Evolutionary conservation across 208 protist genomes (phyloP).

Genomic region (Leishmania turanica): DNA sequence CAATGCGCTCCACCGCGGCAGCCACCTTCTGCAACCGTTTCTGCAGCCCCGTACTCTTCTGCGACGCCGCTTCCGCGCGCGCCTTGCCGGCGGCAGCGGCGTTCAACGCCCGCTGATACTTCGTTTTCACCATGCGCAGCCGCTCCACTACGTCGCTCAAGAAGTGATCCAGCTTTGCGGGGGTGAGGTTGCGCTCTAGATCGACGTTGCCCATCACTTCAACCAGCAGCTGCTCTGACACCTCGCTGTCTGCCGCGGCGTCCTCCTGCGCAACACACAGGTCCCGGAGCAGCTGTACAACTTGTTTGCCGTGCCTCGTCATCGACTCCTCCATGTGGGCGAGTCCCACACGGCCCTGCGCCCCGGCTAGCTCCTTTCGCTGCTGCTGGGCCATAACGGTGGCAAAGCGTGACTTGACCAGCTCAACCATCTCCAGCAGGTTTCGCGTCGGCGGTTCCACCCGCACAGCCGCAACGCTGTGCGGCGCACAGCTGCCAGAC

Average conservation of each 20-base stretch:
- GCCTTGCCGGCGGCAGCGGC: slow-evolving; percentile 37
- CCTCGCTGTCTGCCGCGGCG: neutral
- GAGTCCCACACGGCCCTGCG: slow-evolving; percentile 44
- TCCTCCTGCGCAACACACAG: slow-evolving; percentile 30
- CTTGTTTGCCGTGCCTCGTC: slow-evolving; percentile 34
- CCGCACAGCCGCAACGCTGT: slow-evolving; percentile 21
- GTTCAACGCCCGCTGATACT: slow-evolving; percentile 43
- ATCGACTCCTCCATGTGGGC: slow-evolving; percentile 52
- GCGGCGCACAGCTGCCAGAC: slow-evolving; percentile 8
- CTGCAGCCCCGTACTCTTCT: slow-evolving; percentile 32
- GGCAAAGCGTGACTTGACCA: slow-evolving; percentile 57
- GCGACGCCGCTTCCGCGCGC: slow-evolving; percentile 49
- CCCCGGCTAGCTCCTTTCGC: slow-evolving; percentile 48
- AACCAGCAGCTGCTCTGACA: slow-evolving; percentile 8
- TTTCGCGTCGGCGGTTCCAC: slow-evolving; percentile 64
- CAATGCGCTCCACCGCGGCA: slow-evolving; percentile 21
- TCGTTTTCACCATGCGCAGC: slow-evolving; percentile 52
- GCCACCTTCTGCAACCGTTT: slow-evolving; percentile 41
- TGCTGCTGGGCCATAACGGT: slow-evolving; percentile 57
- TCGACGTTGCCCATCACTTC: slow-evolving; percentile 22
- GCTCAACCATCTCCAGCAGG: slow-evolving; percentile 65
- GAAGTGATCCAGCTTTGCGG: slow-evolving; percentile 34
- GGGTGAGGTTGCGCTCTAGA: slow-evolving; percentile 21
- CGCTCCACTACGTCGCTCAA: slow-evolving; percentile 63
- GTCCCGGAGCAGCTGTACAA: slow-evolving; percentile 48